phyloP scores from a whole-genome alignment of 306 rosid species.

The Ceratonia siliqua region DNA sequence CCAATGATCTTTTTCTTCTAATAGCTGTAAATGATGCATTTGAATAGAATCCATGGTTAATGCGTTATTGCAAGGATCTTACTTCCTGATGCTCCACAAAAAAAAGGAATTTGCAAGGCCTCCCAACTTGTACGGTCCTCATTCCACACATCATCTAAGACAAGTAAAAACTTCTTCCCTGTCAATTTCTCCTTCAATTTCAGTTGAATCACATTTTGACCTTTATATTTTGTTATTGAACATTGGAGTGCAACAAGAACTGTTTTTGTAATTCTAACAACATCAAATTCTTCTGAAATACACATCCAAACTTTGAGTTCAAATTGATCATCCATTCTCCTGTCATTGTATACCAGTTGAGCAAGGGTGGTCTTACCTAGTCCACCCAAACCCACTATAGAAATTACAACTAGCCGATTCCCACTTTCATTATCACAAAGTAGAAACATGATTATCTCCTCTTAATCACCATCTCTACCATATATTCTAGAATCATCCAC shows the following conservation, averaged over 20 bases:
- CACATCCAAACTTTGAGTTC: constrained; percentile 38
- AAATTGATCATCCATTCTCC: constrained; percentile 1
- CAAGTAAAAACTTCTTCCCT: no score
- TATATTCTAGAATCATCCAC: constrained; percentile 30
- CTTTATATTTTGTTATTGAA: not conserved
- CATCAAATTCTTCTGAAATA: no score
- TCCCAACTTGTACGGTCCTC: no score
- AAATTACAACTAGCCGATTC: no score
- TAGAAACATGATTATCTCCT: constrained; percentile 24
- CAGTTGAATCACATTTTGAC: not conserved
- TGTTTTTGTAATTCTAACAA: no score
- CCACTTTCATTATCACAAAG: not conserved
- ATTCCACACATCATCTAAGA: no score
- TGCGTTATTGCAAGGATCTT: not conserved
- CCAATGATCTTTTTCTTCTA: not conserved
- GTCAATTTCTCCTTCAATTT: no score
- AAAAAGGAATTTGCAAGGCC: no score
- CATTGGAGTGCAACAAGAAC: constrained; percentile 19
- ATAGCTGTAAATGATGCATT: not conserved
- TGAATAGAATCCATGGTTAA: not conserved
- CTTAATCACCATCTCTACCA: constrained; percentile 37
- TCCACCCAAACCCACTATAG: constrained; percentile 47
- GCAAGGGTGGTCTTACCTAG: constrained; percentile 45
- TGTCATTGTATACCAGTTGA: constrained; percentile 15
- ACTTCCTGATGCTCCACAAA: constrained; percentile 1